Percentiles rank a stretch among this genome's conserved stretches.
These are phyloP conservation scores for Oryza longistaminata DNA, from an alignment of 176 grass and related monocot species.

Conservation along the genomic window DNA sequence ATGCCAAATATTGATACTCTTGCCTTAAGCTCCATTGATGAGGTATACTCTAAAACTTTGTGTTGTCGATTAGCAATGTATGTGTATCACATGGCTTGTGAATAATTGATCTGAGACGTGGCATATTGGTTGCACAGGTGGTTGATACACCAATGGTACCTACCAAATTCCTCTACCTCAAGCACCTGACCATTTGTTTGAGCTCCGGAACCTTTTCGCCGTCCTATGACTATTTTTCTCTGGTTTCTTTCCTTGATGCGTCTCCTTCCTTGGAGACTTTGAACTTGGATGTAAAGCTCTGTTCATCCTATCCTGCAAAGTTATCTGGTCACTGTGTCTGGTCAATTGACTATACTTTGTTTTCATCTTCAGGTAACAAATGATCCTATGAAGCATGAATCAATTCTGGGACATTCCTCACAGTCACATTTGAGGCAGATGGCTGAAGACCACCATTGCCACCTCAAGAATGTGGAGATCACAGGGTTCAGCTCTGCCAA, in stretches of 20 bases:
- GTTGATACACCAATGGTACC: neutral
- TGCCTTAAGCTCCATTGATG: neutral
- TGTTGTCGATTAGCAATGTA: neutral
- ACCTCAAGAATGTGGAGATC: neutral
- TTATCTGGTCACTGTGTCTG: neutral
- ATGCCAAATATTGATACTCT: constrained; percentile 3
- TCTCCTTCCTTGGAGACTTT: too few species aligned
- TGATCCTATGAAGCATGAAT: neutral
- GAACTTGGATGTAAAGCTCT: too few species aligned
- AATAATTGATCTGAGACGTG: neutral
- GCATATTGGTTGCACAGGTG: neutral
- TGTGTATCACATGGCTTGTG: neutral
- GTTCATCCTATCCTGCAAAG: too few species aligned
- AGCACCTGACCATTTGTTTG: neutral
- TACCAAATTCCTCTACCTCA: constrained; percentile 15
- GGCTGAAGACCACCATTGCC: neutral
- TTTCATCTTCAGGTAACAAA: neutral
- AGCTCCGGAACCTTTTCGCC: neutral
- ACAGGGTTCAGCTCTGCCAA: neutral
- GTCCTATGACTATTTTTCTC: too few species aligned
- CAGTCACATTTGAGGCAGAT: neutral
- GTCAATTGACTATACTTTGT: neutral
- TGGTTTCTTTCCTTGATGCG: too few species aligned
- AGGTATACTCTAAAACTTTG: constrained; percentile 11
- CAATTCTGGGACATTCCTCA: neutral